Evolutionary conservation across 768 basidiomycete genomes (phyloP).

Genomic region (Macrolepiota dolichaula): DNA sequence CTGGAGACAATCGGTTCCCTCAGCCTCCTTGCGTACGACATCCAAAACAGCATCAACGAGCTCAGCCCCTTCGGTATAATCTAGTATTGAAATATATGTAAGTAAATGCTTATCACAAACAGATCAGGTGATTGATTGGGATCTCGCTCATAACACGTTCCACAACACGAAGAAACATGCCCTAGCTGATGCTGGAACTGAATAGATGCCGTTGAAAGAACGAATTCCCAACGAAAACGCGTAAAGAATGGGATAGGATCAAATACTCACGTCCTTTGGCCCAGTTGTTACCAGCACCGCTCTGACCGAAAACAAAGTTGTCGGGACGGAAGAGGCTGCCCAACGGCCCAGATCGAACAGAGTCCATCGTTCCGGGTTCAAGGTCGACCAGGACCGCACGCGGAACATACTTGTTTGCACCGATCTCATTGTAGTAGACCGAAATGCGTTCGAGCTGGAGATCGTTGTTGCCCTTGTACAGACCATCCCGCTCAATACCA

Average conservation of each 20-base stretch:
- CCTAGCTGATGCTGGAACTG: background rate
- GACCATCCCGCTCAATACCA: conserved; percentile 90
- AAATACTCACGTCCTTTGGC: conserved; percentile 92
- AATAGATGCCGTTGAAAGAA: background rate
- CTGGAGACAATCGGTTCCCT: conserved; percentile 95
- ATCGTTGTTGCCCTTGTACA: conserved; percentile 91
- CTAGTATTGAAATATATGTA: conserved; percentile 27
- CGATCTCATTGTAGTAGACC: conserved; percentile 97
- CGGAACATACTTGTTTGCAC: conserved; percentile 95
- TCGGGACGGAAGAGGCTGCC: conserved; percentile 95
- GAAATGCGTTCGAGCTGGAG: conserved; percentile 96
- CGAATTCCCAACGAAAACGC: background rate
- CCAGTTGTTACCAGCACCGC: conserved; percentile 99
- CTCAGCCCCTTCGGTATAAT: conserved; percentile 96
- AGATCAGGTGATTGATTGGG: conserved; percentile 16
- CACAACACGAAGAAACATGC: conserved; percentile 20
- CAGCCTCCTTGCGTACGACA: conserved; percentile 98
- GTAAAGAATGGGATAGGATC: conserved; percentile 5
- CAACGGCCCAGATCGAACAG: conserved; percentile 85
- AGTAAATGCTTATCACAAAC: conserved; percentile 15
- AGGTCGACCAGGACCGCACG: conserved; percentile 97
- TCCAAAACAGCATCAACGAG: conserved; percentile 97
- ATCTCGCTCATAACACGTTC: conserved; percentile 2
- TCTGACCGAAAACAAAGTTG: conserved; percentile 98
- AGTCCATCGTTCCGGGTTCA: conserved; percentile 96